phyloP scores from a whole-genome alignment of 106 monocot species.

The Acorus calamus region DNA sequence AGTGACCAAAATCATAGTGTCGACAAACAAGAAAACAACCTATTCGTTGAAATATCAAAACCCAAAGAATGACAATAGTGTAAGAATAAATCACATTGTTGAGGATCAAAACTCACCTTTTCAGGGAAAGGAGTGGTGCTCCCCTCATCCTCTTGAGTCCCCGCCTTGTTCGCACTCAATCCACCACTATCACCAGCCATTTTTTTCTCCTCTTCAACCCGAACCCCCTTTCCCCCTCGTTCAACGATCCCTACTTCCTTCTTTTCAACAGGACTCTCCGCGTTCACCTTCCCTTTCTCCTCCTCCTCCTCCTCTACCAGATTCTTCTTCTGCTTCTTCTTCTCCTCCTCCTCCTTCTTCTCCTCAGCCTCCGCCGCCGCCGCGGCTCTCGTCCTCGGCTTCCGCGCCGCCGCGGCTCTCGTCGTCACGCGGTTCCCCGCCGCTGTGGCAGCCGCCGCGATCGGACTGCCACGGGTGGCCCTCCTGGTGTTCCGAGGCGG shows the following conservation, averaged over 20 bases:
- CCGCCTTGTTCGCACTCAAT: conserved; percentile 23
- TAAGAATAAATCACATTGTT: background rate
- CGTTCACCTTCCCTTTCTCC: background rate
- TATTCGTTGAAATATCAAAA: no score
- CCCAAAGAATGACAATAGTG: background rate
- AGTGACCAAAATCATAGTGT: no score
- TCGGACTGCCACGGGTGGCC: no score
- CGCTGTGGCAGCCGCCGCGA: no score
- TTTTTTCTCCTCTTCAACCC: background rate
- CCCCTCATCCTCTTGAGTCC: conserved; percentile 19
- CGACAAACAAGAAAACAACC: no score
- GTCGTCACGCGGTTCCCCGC: no score
- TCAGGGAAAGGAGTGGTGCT: conserved; percentile 24
- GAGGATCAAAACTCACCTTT: conserved; percentile 7
- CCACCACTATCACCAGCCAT: conserved; percentile 26
- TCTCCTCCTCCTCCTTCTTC: conserved; percentile 10
- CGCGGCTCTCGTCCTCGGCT: conserved; percentile 14
- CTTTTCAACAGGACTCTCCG: background rate
- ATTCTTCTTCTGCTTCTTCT: conserved; percentile 8
- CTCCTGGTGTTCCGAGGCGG: no score
- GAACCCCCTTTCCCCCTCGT: no score
- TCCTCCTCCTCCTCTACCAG: background rate
- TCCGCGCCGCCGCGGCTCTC: conserved; percentile 1
- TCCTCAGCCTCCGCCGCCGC: conserved; percentile 4
- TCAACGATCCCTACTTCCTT: background rate